These are phyloP conservation scores for Globisporangium camurandrum DNA, from an alignment of 352 stramenopile genomes.

Conservation along the genomic window DNA sequence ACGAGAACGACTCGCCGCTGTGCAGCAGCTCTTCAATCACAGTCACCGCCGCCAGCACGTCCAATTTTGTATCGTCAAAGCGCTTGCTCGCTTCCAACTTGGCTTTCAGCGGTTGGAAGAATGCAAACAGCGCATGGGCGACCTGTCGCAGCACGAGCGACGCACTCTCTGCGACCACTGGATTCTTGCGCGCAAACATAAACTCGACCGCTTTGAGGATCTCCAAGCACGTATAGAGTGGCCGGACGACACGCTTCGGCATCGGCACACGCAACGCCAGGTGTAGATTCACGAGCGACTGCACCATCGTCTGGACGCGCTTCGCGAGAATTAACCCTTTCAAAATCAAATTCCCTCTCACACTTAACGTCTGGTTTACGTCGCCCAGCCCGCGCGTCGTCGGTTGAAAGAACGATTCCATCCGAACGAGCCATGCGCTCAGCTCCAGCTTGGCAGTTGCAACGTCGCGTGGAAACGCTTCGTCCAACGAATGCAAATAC, in stretches of 20 bases:
- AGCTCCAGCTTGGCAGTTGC: conserved; percentile 76
- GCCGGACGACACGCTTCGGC: conserved; percentile 79
- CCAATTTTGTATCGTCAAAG: conserved; percentile 84
- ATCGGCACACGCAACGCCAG: conserved; percentile 82
- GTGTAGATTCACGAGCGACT: conserved; percentile 85
- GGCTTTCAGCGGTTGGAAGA: conserved; percentile 77
- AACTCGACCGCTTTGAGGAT: conserved; percentile 91
- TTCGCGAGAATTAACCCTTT: conserved; percentile 88
- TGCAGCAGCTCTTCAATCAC: conserved; percentile 83
- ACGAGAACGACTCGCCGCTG: conserved; percentile 75
- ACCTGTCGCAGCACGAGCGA: conserved; percentile 74
- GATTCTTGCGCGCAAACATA: conserved; percentile 87
- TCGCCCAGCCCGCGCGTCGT: conserved; percentile 73
- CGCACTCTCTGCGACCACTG: conserved; percentile 64
- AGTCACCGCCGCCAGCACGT: conserved; percentile 75
- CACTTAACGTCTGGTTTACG: conserved; percentile 60
- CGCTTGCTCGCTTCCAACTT: conserved; percentile 79
- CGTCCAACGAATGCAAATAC: conserved; percentile 74
- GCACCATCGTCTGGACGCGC: conserved; percentile 86
- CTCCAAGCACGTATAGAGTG: conserved; percentile 85
- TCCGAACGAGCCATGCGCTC: conserved; percentile 77
- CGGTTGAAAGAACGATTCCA: conserved; percentile 85
- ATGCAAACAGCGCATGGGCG: conserved; percentile 68
- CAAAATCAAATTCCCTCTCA: conserved; percentile 87
- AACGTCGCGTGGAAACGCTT: conserved; percentile 71